phyloP scores from a whole-genome alignment of 495 filamentous ascomycete genomes.

The Letharia columbiana region DNA sequence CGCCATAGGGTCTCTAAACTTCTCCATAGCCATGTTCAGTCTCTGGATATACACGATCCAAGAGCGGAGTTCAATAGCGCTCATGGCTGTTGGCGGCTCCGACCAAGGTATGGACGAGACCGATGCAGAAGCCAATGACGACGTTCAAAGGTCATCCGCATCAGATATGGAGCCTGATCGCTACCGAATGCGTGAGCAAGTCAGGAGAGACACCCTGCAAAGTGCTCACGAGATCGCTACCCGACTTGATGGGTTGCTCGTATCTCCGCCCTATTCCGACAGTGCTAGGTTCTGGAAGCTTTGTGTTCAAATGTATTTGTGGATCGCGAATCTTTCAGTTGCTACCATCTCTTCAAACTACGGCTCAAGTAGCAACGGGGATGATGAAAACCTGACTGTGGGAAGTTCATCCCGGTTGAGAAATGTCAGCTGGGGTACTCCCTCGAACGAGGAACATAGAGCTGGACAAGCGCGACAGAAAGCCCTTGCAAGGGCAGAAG shows the following conservation, averaged over 20 bases:
- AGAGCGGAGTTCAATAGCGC: slow-evolving; percentile 9
- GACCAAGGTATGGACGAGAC: background rate
- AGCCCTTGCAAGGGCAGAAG: background rate
- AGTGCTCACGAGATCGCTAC: slow-evolving; percentile 48
- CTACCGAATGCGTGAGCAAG: slow-evolving; percentile 15
- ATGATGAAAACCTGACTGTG: background rate
- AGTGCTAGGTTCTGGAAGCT: slow-evolving; percentile 50
- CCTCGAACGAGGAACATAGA: background rate
- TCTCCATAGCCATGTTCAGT: slow-evolving; percentile 60
- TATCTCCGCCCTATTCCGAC: slow-evolving; percentile 55
- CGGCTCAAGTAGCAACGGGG: background rate
- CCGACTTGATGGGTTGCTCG: slow-evolving; percentile 56
- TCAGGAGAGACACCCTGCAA: slow-evolving; percentile 30
- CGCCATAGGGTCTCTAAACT: slow-evolving; percentile 43
- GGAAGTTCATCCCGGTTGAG: background rate
- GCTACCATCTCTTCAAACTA: background rate
- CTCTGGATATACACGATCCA: slow-evolving; percentile 57
- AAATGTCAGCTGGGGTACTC: background rate
- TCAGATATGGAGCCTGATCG: background rate
- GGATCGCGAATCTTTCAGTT: slow-evolving; percentile 53
- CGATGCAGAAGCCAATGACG: background rate
- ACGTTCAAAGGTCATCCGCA: background rate
- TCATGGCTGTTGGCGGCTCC: background rate
- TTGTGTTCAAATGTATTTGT: slow-evolving; percentile 58
- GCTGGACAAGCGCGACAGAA: background rate